phyloP scores from a whole-genome alignment of 805 yeast genomes.

The Candida xyloterini region DNA sequence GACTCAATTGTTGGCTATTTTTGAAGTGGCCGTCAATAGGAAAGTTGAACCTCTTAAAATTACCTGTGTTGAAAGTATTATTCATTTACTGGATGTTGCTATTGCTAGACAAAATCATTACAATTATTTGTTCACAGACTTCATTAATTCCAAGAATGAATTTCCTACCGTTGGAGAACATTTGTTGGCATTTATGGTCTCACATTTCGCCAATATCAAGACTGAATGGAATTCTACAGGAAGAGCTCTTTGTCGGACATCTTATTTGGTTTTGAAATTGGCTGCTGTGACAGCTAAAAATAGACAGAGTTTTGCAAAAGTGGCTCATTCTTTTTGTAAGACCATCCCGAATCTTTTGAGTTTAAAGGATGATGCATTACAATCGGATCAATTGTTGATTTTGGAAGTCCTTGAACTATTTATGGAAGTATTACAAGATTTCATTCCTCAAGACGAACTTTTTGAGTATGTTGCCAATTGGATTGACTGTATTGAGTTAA shows the following conservation, averaged over 20 bases:
- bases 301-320: slow-evolving; percentile 10
- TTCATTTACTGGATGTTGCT: slow-evolving; percentile 59
- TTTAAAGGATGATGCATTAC: slow-evolving; percentile 43
- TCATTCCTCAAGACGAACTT: slow-evolving; percentile 39
- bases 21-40: slow-evolving; percentile 22
- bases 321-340: slow-evolving; percentile 32
- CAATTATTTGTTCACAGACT: slow-evolving; percentile 52
- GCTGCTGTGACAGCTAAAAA: slow-evolving; percentile 26
- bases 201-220: slow-evolving; percentile 46
- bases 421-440: slow-evolving; percentile 40
- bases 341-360: slow-evolving; percentile 44
- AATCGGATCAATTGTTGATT: slow-evolving; percentile 61
- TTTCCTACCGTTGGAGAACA: slow-evolving; percentile 52
- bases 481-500: slow-evolving; percentile 52
- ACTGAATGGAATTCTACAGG: slow-evolving; percentile 61
- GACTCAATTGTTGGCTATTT: slow-evolving; percentile 36
- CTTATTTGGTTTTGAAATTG: slow-evolving; percentile 48
- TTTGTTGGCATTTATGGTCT: slow-evolving; percentile 44
- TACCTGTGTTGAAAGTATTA: slow-evolving; percentile 50
- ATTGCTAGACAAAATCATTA: slow-evolving; percentile 66
- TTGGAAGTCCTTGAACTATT: slow-evolving; percentile 60
- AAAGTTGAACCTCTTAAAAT: slow-evolving; percentile 27
- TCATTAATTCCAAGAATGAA: slow-evolving; percentile 35
- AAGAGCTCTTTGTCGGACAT: slow-evolving; percentile 60
- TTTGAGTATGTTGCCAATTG: slow-evolving; percentile 43